Conservation (phyloP, 2,329 filamentous ascomycete species). For the Capronia epimyces region DNA sequence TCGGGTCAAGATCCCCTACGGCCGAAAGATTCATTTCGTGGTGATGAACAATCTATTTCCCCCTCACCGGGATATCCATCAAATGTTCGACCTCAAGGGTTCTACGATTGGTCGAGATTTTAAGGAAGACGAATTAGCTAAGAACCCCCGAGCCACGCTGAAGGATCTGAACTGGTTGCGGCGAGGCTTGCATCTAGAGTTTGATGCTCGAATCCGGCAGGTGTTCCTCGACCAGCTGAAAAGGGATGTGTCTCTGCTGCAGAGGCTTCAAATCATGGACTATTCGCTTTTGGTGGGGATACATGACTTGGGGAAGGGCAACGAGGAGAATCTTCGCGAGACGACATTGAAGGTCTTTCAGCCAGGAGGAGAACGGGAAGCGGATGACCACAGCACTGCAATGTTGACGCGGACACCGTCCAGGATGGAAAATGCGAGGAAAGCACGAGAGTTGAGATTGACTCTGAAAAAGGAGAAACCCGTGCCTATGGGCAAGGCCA, state of each 20-base stretch:
- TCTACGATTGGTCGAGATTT: conserved; percentile 92
- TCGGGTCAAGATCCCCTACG: conserved; percentile 96
- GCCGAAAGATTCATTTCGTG: conserved; percentile 97
- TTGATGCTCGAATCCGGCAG: conserved; percentile 81
- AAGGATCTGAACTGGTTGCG: conserved; percentile 97
- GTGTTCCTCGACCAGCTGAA: conserved; percentile 85
- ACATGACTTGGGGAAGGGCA: conserved; percentile 82
- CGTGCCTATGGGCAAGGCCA: conserved; percentile 79
- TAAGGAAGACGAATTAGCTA: conserved; percentile 76
- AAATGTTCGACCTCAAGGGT: conserved; percentile 94
- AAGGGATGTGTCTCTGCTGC: conserved; percentile 77
- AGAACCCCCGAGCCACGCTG: conserved; percentile 85
- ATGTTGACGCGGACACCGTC: conserved; percentile 84
- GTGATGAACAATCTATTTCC: conserved; percentile 99
- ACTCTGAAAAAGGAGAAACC: conserved; percentile 91
- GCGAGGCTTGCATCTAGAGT: conserved; percentile 75
- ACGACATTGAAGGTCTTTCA: conserved; percentile 94
- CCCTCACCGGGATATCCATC: conserved; percentile 92
- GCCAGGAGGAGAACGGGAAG: conserved; percentile 66
- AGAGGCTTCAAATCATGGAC: conserved; percentile 94
- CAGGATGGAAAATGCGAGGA: conserved; percentile 83
- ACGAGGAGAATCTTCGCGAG: conserved; percentile 84
- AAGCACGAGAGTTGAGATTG: conserved; percentile 83
- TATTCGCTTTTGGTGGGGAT: conserved; percentile 94
- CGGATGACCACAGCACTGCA: conserved; percentile 49